Conservation (phyloP, 2,329 filamentous ascomycete species). For the Colletotrichum eleusines region DNA sequence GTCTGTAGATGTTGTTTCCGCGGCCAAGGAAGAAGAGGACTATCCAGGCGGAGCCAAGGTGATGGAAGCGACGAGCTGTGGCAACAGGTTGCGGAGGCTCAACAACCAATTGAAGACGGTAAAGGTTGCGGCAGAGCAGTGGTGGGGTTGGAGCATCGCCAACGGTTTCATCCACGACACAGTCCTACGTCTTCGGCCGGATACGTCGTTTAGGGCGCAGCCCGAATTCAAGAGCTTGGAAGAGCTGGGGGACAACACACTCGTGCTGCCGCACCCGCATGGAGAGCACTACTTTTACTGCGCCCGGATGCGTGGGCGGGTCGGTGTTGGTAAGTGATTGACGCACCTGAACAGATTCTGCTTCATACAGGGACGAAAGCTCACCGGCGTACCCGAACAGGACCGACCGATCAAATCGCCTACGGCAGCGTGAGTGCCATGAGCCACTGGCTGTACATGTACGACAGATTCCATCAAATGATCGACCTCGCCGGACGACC, state of each 20-base stretch:
- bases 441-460: conserved; percentile 41
- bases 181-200: conserved; percentile 37
- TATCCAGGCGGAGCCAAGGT: conserved; percentile 33
- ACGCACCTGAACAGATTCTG: not conserved
- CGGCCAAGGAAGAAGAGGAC: conserved; percentile 17
- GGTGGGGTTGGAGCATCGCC: conserved; percentile 39
- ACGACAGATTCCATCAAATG: conserved; percentile 38
- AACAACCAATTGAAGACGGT: conserved; percentile 40
- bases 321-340: conserved; percentile 43
- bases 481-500: conserved; percentile 37
- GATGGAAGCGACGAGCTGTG: conserved; percentile 28
- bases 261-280: conserved; percentile 39
- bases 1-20: conserved; percentile 18
- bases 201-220: conserved; percentile 31
- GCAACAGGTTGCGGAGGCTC: conserved; percentile 21
- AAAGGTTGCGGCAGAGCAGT: conserved; percentile 22
- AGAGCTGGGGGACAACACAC: conserved; percentile 29
- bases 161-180: conserved; percentile 36
- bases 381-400: conserved; percentile 16
- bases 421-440: conserved; percentile 41
- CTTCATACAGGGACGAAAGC: not conserved
- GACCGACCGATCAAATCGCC: conserved; percentile 40
- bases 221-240: conserved; percentile 35
- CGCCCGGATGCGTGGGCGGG: conserved; percentile 33
- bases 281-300: conserved; percentile 42